Conservation (phyloP, 1,284 basidiomycete species). For the Sporisorium iseilematis-ciliati region DNA sequence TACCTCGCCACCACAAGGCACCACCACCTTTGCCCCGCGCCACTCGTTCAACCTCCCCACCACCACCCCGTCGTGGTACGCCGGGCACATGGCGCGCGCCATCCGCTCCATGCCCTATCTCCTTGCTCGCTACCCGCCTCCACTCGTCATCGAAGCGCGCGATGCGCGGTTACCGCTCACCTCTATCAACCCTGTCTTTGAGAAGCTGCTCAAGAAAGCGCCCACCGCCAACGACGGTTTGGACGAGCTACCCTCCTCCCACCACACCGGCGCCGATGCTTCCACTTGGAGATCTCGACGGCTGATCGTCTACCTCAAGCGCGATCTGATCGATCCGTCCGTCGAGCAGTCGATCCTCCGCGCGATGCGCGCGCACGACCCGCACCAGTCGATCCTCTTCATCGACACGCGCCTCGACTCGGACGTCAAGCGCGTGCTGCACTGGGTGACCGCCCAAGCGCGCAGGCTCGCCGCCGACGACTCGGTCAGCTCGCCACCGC, state of each 20-base stretch:
- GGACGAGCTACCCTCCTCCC: slow-evolving; percentile 19
- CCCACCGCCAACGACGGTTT: slow-evolving; percentile 51
- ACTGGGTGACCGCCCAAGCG: slow-evolving; percentile 67
- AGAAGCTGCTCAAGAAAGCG: slow-evolving; percentile 60
- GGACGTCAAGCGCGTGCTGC: slow-evolving; percentile 72
- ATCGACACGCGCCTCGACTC: slow-evolving; percentile 72
- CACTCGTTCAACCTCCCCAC: slow-evolving; percentile 71
- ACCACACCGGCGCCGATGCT: slow-evolving; percentile 50
- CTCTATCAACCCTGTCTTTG: slow-evolving; percentile 84
- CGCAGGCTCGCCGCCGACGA: slow-evolving; percentile 22
- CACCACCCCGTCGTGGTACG: slow-evolving; percentile 89
- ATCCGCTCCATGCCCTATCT: slow-evolving; percentile 73
- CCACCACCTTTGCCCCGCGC: slow-evolving; percentile 66
- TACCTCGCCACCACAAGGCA: background rate
- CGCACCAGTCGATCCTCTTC: slow-evolving; percentile 72
- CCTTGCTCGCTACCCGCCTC: slow-evolving; percentile 77
- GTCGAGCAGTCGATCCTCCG: slow-evolving; percentile 76
- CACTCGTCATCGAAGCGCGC: slow-evolving; percentile 90
- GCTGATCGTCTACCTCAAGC: slow-evolving; percentile 91
- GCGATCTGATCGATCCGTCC: slow-evolving; percentile 86
- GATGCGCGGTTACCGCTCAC: slow-evolving; percentile 93
- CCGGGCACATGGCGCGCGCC: slow-evolving; percentile 84
- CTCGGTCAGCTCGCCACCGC: slow-evolving; percentile 1
- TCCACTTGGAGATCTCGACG: slow-evolving; percentile 71
- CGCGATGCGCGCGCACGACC: slow-evolving; percentile 71